These are phyloP conservation scores for Gnaphalium uliginosum DNA, from an alignment of 129 eudicot species.

Conservation along the genomic window DNA sequence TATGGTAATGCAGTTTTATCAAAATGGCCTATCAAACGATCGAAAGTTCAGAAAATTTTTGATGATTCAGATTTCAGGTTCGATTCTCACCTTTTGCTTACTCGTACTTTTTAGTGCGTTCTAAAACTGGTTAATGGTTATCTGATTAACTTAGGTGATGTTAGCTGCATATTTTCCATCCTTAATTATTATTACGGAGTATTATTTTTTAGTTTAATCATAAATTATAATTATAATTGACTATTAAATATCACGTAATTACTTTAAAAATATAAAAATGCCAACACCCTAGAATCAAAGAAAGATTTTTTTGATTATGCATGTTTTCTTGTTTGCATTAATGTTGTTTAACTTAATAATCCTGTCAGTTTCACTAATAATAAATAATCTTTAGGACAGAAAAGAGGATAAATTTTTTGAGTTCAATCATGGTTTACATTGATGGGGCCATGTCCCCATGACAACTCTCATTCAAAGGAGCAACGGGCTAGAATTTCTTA, in stretches of 20 bases:
- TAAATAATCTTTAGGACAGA: constrained; percentile 12
- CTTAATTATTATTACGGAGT: no score
- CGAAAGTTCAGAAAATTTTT: constrained; percentile 75
- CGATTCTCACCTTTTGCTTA: not conserved
- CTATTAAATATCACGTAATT: not conserved
- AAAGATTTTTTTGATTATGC: constrained; percentile 19
- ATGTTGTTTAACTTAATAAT: constrained; percentile 15
- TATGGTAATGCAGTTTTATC: constrained; percentile 90
- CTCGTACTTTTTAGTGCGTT: not conserved
- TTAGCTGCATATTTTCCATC: no score
- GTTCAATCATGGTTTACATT: constrained; percentile 26
- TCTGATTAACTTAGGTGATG: not conserved
- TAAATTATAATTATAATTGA: not conserved
- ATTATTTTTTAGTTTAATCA: no score
- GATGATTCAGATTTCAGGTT: constrained; percentile 99
- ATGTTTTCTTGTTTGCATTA: constrained; percentile 21
- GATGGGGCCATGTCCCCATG: constrained; percentile 22
- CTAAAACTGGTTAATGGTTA: not conserved
- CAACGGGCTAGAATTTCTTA: constrained; percentile 27
- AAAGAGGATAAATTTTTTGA: constrained; percentile 8
- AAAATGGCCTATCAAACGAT: constrained; percentile 86
- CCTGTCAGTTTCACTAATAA: constrained; percentile 7
- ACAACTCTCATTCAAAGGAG: constrained; percentile 20
- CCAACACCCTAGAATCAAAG: not conserved
- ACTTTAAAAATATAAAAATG: not conserved